Evolutionary conservation across 257 asterid species (phyloP), one percentile per base, ranked within the genome.

Genomic region (Scutellaria minor): DNA sequence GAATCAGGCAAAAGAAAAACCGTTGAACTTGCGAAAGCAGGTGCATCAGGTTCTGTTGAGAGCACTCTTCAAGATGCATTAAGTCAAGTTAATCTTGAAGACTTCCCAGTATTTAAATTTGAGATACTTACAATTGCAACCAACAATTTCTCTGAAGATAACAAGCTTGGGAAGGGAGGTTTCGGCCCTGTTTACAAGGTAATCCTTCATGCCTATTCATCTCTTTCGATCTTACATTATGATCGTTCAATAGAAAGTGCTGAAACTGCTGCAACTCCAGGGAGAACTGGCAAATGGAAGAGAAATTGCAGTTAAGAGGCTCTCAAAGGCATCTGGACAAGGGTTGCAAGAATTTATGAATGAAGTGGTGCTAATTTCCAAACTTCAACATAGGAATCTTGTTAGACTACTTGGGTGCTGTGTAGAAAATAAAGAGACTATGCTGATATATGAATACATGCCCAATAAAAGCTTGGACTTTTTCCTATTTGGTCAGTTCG

Each of bases 301-400:
- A 70, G 85, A 83, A 64, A 63, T 83, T 14, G 85, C 87, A 1
- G 82, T 83, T 7, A 83, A 83, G 69, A 77, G 87, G 75, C 87
- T 83, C 7, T 75, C 84, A 0, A 62, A 64, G 37, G 82, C 83
- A 18, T 83, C 87, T 7, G 68, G 79, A 47, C 87, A 80, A 58
- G 85, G 87, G 50, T 20, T 66, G 48, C 71, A 76, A 35, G 87
- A 83, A 50, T 83, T 83, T 35, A 72, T 78, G 87, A 83, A 78
- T 39, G 85, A 83, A 71, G 87, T 83, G 22, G 72, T 67, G 50
- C 75, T 83, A 42, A 83, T 83, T 41, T 83, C 85, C 6, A 83
- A 83, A 13, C 83, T 83, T 18, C 87, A 80, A 70, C 87, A 83
- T 4, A 66, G 81, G 60, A 83, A 83, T 77, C 85, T 83, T 40